Evolutionary conservation across 805 yeast genomes (phyloP), one percentile per base, ranked within the genome.

Genomic region (Wickerhamomyces pijperi): DNA sequence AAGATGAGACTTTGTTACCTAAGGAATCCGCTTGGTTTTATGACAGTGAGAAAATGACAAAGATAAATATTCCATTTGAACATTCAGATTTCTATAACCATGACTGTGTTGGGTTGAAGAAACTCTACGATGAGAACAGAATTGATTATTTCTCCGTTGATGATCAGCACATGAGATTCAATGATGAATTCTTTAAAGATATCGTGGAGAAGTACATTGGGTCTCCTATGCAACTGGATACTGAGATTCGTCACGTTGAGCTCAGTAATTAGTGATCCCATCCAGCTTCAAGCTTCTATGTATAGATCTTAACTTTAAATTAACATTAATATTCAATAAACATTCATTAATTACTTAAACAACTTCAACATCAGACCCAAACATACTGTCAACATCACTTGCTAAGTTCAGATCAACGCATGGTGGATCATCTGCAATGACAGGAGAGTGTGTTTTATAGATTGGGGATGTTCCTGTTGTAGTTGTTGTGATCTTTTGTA

Each of bases 1-100:
- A 72, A 43, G 94, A 83, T 54, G 69, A 69, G n/a, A 80, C 82
- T 2, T 59, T 83, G 6, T 76, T 76, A 5, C 94, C 94, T 1
- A 76, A 73, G 49, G 82, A 81, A 41, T 73, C 80, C 39, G 78
- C 88, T 1, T 74, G 76, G 74, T 78, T 81, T 50, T 67, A 58
- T 37, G 87, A 81, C 48, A 43, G 58, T 5, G 75, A 77, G 44
- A 52, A 60, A 5, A 48, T 45, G 3, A 56, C 71, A 0, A 78
- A 74, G 0, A 48, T 53, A 0, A 36, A 62, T 0, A 58, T 74
- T 4, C 66, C 70, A 0, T 68, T 79, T 36, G 56, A 66, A 13
- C 55, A 71, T 28, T 71, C 88, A 0, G 57, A 53, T 2, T 49
- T 76, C 9, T 84, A 66, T 52, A 48, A 46, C n/a, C 54, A 68